Conservation (phyloP, 1,139 yeast genomes). For the Sporopachydermia cereana region DNA sequence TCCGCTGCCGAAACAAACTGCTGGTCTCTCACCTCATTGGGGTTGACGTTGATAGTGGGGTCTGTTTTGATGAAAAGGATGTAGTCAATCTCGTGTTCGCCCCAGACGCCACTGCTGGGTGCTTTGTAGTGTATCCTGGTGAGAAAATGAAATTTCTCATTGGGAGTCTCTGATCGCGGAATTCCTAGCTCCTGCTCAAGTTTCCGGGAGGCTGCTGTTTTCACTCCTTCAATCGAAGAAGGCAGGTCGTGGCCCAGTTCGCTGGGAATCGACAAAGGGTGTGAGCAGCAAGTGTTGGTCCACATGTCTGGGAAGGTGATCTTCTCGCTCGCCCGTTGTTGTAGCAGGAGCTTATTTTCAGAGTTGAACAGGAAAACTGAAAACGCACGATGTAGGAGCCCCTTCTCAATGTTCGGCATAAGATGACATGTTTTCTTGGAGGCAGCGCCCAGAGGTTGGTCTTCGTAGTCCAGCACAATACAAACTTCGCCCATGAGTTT, state of each 20-base stretch:
- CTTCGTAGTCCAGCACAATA: constrained; percentile 82
- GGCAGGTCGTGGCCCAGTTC: constrained; percentile 62
- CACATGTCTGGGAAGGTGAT: constrained; percentile 94
- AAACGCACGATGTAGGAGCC: constrained; percentile 89
- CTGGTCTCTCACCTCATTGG: constrained; percentile 67
- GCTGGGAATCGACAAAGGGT: constrained; percentile 73
- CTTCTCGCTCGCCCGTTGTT: constrained; percentile 91
- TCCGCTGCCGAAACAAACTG: constrained; percentile 61
- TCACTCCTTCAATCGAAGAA: constrained; percentile 65
- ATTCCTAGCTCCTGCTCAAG: constrained; percentile 90
- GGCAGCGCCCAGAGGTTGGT: constrained; percentile 82
- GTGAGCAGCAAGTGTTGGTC: constrained; percentile 99
- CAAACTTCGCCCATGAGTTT: constrained; percentile 93
- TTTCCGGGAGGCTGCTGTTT: constrained; percentile 84
- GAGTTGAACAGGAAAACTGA: constrained; percentile 84
- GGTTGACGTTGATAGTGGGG: constrained; percentile 47
- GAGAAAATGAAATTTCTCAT: constrained; percentile 62
- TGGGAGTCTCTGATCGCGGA: constrained; percentile 35
- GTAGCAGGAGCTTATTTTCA: constrained; percentile 66
- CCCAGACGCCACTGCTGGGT: constrained; percentile 79
- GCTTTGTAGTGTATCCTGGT: constrained; percentile 94
- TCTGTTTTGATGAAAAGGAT: constrained; percentile 65
- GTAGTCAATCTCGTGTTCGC: constrained; percentile 96
- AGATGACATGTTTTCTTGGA: constrained; percentile 83
- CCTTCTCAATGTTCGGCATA: constrained; percentile 75